Percentiles rank a stretch among this genome's conserved stretches.
Evolutionary conservation across 495 filamentous ascomycete genomes (phyloP).

Genomic region (Thozetella sp.): DNA sequence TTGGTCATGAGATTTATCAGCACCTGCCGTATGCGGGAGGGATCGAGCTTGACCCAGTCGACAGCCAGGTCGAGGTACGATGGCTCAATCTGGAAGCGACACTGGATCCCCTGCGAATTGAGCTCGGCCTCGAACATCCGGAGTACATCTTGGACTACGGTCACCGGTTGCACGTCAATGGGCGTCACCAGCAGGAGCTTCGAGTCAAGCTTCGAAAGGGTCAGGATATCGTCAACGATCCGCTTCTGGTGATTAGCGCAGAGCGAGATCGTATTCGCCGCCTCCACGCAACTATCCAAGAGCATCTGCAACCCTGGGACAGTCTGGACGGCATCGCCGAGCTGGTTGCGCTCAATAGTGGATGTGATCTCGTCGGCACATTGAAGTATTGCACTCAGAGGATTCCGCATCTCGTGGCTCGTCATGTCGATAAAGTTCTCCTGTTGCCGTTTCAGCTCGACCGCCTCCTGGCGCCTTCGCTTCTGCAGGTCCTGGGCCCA

Average conservation of each 20-base stretch:
- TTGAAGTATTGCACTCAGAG: slow-evolving; percentile 78
- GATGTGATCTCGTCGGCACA: slow-evolving; percentile 77
- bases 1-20: slow-evolving; percentile 79
- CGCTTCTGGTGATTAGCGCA: slow-evolving; percentile 83
- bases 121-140: slow-evolving; percentile 87
- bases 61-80: slow-evolving; percentile 64
- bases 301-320: slow-evolving; percentile 17
- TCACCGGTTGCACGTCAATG: slow-evolving; percentile 69
- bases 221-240: slow-evolving; percentile 79
- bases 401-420: slow-evolving; percentile 87
- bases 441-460: slow-evolving; percentile 67
- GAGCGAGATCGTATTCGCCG: slow-evolving; percentile 79
- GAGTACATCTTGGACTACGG: slow-evolving; percentile 66
- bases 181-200: slow-evolving; percentile 76
- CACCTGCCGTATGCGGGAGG: slow-evolving; percentile 76
- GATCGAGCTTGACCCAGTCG: slow-evolving; percentile 80
- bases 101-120: slow-evolving; percentile 67
- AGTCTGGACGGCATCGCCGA: slow-evolving; percentile 9
- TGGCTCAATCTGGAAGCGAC: slow-evolving; percentile 67
- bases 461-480: slow-evolving; percentile 60
- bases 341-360: slow-evolving; percentile 45
- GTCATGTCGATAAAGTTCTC: slow-evolving; percentile 91
- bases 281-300: slow-evolving; percentile 66
- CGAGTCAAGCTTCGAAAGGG: slow-evolving; percentile 84
- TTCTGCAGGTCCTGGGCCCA: slow-evolving; percentile 66